Base-by-base conservation (phyloP, 352 stramenopile genomes). In the Pythium vanterpoolii region DNA sequence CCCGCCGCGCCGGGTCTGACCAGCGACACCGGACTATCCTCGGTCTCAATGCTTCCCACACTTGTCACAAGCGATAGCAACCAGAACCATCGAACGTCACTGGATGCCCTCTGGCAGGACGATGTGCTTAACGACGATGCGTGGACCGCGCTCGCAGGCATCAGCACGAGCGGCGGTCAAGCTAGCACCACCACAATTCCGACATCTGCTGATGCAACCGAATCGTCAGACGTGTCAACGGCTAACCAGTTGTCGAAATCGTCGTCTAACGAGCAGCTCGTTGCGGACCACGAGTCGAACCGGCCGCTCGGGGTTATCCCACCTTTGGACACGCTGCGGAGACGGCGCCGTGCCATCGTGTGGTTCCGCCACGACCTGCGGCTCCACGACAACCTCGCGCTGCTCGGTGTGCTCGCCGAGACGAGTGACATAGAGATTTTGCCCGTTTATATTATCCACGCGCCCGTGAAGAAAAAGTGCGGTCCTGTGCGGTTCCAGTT, bases 281-380 rank as follows among this genome's bases (percentile, higher is more conserved):
- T 4, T 1, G 18, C 2, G 1, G 6, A 50, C 26, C 14, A 50
- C 43, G 13, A 50, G 13, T 27, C 43, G 16, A 13, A 45, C 7
- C 43, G 3, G 38, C 38, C 38, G 1, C 4, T 51, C 31, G 24
- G 5, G 44, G 5, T 34, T 36, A 27, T 33, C 16, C 28, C 50
- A 16, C 16, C 43, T 30, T 38, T 64, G 14, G n/a, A 60, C 27
- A 40, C 23, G 18, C 53, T 49, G 5, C 56, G 50, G 28, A 60
- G 56, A 10, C 55, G 59, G 11, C 70, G 74, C n/a, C 69, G 76
- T 8, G 77, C 78, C 5, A 43, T 91, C 18, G 64, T 89, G 27
- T 99, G 96, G 96, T 98, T 99, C 56, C 84, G 96, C 5, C 97
- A 98, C 33, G 93, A 96, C 52, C 69, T 99, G 46, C 74, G 96